These are phyloP conservation scores for Colletotrichum sp. DNA, from an alignment of 2,329 filamentous ascomycete genomes.

Conservation along the genomic window DNA sequence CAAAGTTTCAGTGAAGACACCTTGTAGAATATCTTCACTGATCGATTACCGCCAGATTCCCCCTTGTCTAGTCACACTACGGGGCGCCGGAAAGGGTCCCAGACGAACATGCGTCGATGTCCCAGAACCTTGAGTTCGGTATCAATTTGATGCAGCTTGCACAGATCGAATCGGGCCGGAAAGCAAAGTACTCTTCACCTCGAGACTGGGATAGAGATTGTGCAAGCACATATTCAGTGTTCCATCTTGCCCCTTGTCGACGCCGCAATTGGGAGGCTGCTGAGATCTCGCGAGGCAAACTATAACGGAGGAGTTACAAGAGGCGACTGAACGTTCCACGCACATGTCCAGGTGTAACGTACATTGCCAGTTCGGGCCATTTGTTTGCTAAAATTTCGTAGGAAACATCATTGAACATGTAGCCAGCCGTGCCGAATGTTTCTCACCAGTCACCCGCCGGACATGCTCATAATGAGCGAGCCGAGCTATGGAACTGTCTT, in stretches of 20 bases:
- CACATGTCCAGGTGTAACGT: background rate
- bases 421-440: background rate
- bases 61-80: background rate
- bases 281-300: background rate
- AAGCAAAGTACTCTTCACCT: background rate
- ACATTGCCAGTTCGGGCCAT: background rate
- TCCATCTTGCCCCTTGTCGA: background rate
- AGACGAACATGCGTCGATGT: background rate
- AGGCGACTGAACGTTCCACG: constrained; percentile 1
- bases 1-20: background rate
- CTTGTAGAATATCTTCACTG: background rate
- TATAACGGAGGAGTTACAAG: background rate
- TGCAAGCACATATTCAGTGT: background rate
- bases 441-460: background rate
- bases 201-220: background rate
- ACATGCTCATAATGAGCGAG: background rate
- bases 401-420: background rate
- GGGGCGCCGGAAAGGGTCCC: background rate
- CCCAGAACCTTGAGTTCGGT: constrained; percentile 1
- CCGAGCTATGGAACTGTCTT: background rate
- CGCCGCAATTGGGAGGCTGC: background rate
- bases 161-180: background rate
- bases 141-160: background rate
- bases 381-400: background rate
- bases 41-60: background rate